Percentiles rank a stretch among this genome's conserved stretches.
These are phyloP conservation scores for Kingdonia uniflora DNA, from an alignment of 164 flowering plant species.

Conservation along the genomic window DNA sequence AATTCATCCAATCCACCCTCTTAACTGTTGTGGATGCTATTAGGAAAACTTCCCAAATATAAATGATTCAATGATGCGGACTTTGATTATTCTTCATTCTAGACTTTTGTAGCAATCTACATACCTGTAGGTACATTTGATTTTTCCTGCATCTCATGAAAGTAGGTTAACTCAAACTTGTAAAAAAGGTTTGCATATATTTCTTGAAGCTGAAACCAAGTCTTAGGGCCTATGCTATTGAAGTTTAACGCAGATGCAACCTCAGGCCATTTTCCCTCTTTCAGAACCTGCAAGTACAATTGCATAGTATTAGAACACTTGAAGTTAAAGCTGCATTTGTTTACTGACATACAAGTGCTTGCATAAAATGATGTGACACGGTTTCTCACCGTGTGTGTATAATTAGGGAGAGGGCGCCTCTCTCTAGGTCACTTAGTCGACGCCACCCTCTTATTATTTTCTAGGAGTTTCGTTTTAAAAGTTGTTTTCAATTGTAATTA, in stretches of 20 bases:
- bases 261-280: slow-evolving; percentile 28
- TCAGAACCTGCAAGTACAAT: slow-evolving; percentile 22
- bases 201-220: slow-evolving; percentile 18
- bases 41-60: background rate
- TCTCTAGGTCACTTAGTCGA: no score
- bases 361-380: no score
- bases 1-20: no score
- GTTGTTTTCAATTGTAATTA: no score
- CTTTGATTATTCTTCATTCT: background rate
- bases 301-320: background rate
- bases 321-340: background rate
- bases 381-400: no score
- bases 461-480: no score
- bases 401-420: no score
- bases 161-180: slow-evolving; percentile 25
- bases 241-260: slow-evolving; percentile 23
- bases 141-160: slow-evolving; percentile 5
- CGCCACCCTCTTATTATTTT: no score
- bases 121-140: slow-evolving; percentile 6
- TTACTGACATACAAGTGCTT: no score
- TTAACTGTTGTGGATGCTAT: no score
- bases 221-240: slow-evolving; percentile 1
- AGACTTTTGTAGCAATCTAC: no score
- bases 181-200: slow-evolving; percentile 22
- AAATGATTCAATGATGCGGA: background rate